phyloP scores from a whole-genome alignment of 1,284 basidiomycete genomes.

The Heterobasidion parviporum region DNA sequence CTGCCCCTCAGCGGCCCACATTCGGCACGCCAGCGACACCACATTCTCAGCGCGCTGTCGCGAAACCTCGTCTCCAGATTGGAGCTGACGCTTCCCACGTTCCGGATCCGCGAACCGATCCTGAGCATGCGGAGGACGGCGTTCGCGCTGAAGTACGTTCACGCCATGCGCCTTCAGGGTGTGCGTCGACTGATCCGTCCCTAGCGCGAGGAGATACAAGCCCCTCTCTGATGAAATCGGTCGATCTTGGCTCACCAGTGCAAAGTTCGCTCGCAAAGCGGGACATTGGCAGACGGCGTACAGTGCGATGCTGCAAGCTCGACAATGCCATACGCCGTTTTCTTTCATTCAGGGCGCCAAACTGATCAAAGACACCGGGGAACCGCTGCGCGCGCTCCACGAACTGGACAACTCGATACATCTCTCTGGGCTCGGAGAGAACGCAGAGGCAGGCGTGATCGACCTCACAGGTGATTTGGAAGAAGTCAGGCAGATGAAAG shows the following conservation, averaged over 20 bases:
- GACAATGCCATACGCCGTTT: constrained; percentile 68
- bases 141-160: constrained; percentile 62
- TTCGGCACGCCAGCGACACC: constrained; percentile 20
- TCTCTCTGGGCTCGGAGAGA: constrained; percentile 29
- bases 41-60: constrained; percentile 34
- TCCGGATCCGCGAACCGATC: constrained; percentile 87
- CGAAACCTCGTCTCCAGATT: constrained; percentile 54
- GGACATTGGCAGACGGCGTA: constrained; percentile 97
- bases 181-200: background rate
- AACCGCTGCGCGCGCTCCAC: constrained; percentile 81
- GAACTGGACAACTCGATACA: constrained; percentile 81
- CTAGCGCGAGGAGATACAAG: constrained; percentile 8
- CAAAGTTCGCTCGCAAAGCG: constrained; percentile 93
- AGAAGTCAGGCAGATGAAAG: constrained; percentile 46
- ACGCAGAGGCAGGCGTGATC: constrained; percentile 32
- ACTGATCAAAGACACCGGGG: constrained; percentile 73
- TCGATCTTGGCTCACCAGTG: constrained; percentile 84
- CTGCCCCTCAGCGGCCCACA: constrained; percentile 11
- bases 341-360: constrained; percentile 92
- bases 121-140: constrained; percentile 87
- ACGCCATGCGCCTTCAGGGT: constrained; percentile 2
- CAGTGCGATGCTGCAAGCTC: constrained; percentile 89
- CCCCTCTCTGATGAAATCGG: constrained; percentile 58
- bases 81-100: constrained; percentile 80
- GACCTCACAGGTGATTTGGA: constrained; percentile 51